Percentiles rank a stretch among this genome's conserved stretches.
Conservation (phyloP, 805 yeast genomes). For the Monosporozyma siamensis region DNA sequence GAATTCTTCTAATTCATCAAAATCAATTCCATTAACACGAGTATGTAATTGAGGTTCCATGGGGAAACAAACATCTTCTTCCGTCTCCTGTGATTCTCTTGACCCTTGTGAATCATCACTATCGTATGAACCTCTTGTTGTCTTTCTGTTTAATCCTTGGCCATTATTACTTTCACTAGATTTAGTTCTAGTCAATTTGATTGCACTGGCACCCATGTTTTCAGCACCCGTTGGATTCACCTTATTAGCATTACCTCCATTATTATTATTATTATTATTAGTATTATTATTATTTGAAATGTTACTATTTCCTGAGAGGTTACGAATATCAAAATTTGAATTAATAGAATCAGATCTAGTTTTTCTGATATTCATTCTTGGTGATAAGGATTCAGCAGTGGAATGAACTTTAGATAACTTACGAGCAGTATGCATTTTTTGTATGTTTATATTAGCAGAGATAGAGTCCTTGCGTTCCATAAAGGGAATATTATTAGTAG, state of each 20-base stretch:
- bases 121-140: conserved; percentile 31
- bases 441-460: neutral
- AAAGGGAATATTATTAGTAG: neutral
- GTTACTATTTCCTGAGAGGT: too few species aligned
- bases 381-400: neutral
- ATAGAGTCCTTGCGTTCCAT: neutral
- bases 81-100: conserved; percentile 79
- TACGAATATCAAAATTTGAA: neutral
- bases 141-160: neutral
- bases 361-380: neutral
- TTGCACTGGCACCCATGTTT: neutral
- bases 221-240: neutral
- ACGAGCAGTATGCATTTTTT: conserved; percentile 3
- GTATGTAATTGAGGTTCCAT: conserved; percentile 57
- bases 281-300: neutral
- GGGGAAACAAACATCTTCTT: conserved; percentile 96
- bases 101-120: conserved; percentile 70
- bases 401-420: conserved; percentile 6
- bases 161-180: conserved; percentile 2
- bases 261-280: neutral
- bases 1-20: conserved; percentile 81
- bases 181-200: conserved; percentile 1
- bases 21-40: conserved; percentile 72
- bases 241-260: neutral
- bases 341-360: conserved; percentile 1